phyloP scores from a whole-genome alignment of 2,329 filamentous ascomycete species.

The Scedosporium aurantiacum region DNA sequence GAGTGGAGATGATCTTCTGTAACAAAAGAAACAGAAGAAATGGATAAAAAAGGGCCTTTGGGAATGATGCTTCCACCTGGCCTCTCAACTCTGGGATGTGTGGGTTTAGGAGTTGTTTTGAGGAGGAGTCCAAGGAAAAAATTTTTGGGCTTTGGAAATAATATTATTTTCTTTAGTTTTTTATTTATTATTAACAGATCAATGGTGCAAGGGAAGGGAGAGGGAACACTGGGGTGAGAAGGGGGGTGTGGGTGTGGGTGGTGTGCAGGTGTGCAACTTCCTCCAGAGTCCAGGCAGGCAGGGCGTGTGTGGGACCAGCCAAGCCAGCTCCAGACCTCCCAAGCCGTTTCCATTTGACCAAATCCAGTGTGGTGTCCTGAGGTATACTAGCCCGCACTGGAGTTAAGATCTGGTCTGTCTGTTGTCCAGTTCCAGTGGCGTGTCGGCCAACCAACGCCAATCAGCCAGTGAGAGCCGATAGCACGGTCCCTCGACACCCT shows the following conservation, averaged over 20 bases:
- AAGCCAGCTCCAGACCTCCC: too few species aligned
- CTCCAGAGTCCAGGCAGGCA: neutral
- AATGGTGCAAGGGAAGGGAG: neutral
- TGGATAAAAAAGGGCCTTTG: conserved; percentile 11
- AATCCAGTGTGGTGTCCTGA: too few species aligned
- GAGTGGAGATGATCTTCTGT: conserved; percentile 15
- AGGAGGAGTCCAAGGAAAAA: conserved; percentile 1
- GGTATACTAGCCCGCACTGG: too few species aligned
- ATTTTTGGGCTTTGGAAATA: conserved; percentile 3
- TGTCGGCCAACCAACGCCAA: too few species aligned
- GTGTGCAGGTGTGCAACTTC: too few species aligned
- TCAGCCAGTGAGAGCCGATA: too few species aligned
- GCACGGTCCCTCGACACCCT: too few species aligned
- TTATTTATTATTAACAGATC: too few species aligned
- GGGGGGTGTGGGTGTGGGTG: neutral
- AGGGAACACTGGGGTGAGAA: neutral
- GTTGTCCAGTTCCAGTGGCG: too few species aligned
- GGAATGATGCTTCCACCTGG: conserved; percentile 9
- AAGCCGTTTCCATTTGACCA: too few species aligned
- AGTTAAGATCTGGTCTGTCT: too few species aligned
- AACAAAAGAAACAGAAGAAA: conserved; percentile 14
- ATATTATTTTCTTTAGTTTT: conserved; percentile 1
- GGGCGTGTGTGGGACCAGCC: neutral
- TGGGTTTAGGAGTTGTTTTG: conserved; percentile 8
- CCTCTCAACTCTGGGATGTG: conserved; percentile 10